Conservation (phyloP, 31 red algal genomes). For the Porphyra umbilicalis region DNA sequence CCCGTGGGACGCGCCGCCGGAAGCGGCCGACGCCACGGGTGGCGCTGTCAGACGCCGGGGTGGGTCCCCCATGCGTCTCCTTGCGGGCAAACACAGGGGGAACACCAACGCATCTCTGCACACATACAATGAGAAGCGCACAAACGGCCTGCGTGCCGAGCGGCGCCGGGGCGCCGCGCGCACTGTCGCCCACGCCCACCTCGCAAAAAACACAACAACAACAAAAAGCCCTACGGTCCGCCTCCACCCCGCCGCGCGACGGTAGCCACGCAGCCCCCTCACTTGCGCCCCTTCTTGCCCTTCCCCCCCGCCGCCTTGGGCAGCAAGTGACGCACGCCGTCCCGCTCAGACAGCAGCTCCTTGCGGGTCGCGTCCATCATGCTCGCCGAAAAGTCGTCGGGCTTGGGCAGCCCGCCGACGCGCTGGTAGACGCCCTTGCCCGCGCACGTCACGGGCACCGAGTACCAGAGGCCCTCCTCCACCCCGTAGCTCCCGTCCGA, state of each 20-base stretch:
- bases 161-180: too few species aligned
- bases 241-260: neutral
- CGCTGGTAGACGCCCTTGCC: slow-evolving; percentile 40
- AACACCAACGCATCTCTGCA: too few species aligned
- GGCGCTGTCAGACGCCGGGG: too few species aligned
- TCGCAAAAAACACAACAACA: too few species aligned
- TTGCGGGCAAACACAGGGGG: too few species aligned
- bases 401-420: slow-evolving; percentile 40
- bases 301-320: slow-evolving; percentile 20
- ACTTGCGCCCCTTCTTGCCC: slow-evolving; percentile 12
- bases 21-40: too few species aligned
- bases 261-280: neutral
- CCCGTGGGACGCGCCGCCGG: too few species aligned
- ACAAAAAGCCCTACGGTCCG: too few species aligned
- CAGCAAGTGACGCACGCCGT: slow-evolving; percentile 77
- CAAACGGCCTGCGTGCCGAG: too few species aligned
- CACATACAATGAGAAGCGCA: too few species aligned
- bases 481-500: slow-evolving; percentile 92
- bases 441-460: slow-evolving; percentile 63
- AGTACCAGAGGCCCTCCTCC: slow-evolving; percentile 74
- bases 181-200: too few species aligned
- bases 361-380: slow-evolving; percentile 89
- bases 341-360: slow-evolving; percentile 88
- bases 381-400: slow-evolving; percentile 68
- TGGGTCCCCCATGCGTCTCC: too few species aligned